Evolutionary conservation across 768 basidiomycete species (phyloP).

Genomic region (Artomyces pyxidatus): DNA sequence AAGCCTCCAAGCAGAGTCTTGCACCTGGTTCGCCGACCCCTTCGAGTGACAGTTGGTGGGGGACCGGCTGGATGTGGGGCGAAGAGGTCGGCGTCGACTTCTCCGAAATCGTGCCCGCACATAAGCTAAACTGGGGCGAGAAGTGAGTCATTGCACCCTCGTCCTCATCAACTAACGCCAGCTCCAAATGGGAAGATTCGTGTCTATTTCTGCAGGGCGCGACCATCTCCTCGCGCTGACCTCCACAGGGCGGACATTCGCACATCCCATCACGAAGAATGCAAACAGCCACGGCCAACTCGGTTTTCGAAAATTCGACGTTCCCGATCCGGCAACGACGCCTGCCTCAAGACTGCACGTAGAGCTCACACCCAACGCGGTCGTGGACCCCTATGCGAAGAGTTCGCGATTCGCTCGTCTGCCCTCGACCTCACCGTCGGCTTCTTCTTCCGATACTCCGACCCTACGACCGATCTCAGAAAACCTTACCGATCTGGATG

Average conservation of each 20-base stretch:
- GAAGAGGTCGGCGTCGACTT: constrained; percentile 46
- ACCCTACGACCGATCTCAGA: constrained; percentile 14
- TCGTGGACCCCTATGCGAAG: constrained; percentile 42
- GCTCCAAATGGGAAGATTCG: constrained; percentile 40
- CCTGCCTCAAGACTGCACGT: constrained; percentile 31
- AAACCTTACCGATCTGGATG: constrained; percentile 20
- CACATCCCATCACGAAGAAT: constrained; percentile 61
- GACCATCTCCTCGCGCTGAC: constrained; percentile 70
- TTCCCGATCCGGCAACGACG: constrained; percentile 28
- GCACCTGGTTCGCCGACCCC: constrained; percentile 31
- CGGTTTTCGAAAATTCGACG: constrained; percentile 59
- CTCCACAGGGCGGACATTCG: constrained; percentile 67
- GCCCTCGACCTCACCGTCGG: constrained; percentile 18
- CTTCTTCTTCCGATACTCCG: constrained; percentile 28
- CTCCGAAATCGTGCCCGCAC: constrained; percentile 51
- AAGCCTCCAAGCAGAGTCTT: constrained; percentile 38
- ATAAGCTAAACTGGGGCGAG: constrained; percentile 55
- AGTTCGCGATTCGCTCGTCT: constrained; percentile 33
- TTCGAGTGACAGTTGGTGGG: constrained; percentile 51
- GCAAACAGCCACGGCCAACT: constrained; percentile 84
- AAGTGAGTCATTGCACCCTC: constrained; percentile 32
- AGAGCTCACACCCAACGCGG: constrained; percentile 50
- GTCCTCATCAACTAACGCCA: background rate
- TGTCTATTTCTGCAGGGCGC: constrained; percentile 63
- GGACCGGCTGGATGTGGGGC: constrained; percentile 50